Evolutionary conservation across 371 early-diverging fungal genomes (phyloP), one percentile per base, ranked within the genome.

Genomic region (Syncephalastrum racemosum): DNA sequence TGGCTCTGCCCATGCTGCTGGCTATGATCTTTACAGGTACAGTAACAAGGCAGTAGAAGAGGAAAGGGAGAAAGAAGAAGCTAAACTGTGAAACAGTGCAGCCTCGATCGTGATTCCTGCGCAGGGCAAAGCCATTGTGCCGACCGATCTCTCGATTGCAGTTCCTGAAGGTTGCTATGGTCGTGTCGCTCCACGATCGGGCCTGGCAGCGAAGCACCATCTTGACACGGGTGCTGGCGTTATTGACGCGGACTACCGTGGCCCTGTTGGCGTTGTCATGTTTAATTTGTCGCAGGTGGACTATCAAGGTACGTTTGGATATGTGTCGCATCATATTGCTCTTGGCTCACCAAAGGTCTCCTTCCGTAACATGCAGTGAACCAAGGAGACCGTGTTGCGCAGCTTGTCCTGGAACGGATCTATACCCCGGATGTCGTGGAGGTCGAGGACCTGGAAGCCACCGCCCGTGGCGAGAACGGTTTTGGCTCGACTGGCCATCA

Each of bases 201-300:
- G 98, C 0, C 80, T 98, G 49, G 95, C 98, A 0, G 79, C 92
- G 40, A 97, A 95, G 69, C 86, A 93, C 73, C 92, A 90, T 63
- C 79, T 99, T 43, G 97, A 98, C 67, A 86, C 87, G 16, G 97
- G 94, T 13, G 99, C 97, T 20, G 99, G 99, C 31, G 99, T 99
- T 13, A 87, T 99, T 64, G 99, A 99, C 66, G 77, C 83, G 13
- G 99, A 99, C 70, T 99, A 98, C 73, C 82, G 97, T 24, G 86
- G 88, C 5, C 80, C 81, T 13, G 52, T 97, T 31, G 87, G 89
- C 46, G 86, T 96, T 6, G 81, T 97, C 2, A 59, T 98, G 68
- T 97, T 96, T 67, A 99, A 99, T 77, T 91, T 95, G 72, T 77
- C 87, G 39, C 80, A 92, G 27, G 64, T 71, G 0, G 90, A 90